Conservation (phyloP, 768 basidiomycete genomes). For the Collybiopsis confluens region DNA sequence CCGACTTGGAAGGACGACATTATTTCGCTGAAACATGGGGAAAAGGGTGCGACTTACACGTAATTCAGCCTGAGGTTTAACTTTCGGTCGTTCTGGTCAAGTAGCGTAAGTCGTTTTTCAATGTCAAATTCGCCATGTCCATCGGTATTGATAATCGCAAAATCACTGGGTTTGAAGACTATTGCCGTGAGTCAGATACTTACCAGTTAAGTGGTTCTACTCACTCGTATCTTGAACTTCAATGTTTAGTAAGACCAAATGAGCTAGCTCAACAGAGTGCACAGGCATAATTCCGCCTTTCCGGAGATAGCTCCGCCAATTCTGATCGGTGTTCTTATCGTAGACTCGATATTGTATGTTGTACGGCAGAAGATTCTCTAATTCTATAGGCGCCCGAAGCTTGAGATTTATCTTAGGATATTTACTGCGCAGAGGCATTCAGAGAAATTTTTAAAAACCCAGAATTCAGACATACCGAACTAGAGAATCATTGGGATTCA, state of each 20-base stretch:
- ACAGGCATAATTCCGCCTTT: constrained; percentile 95
- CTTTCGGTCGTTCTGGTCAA: constrained; percentile 71
- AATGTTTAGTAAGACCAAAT: constrained; percentile 88
- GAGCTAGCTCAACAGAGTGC: constrained; percentile 89
- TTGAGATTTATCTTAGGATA: constrained; percentile 83
- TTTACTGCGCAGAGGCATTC: constrained; percentile 53
- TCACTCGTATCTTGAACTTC: constrained; percentile 86
- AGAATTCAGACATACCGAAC: constrained; percentile 34
- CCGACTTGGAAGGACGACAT: constrained; percentile 39
- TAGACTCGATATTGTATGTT: constrained; percentile 95
- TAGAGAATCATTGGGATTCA: constrained; percentile 34
- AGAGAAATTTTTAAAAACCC: neutral
- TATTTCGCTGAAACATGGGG: neutral
- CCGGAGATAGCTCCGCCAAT: constrained; percentile 90
- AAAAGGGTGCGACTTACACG: constrained; percentile 49
- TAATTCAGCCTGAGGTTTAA: constrained; percentile 85
- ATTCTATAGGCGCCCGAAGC: constrained; percentile 88
- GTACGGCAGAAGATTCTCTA: constrained; percentile 93
- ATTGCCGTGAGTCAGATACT: neutral
- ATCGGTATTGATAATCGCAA: constrained; percentile 95
- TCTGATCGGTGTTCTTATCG: constrained; percentile 91
- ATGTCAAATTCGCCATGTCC: constrained; percentile 84
- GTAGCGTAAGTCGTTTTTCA: constrained; percentile 67
- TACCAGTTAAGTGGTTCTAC: too few species aligned
- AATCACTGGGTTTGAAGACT: constrained; percentile 94